phyloP scores from a whole-genome alignment of 1,139 yeast species.

The Lodderomyces beijingensis region DNA sequence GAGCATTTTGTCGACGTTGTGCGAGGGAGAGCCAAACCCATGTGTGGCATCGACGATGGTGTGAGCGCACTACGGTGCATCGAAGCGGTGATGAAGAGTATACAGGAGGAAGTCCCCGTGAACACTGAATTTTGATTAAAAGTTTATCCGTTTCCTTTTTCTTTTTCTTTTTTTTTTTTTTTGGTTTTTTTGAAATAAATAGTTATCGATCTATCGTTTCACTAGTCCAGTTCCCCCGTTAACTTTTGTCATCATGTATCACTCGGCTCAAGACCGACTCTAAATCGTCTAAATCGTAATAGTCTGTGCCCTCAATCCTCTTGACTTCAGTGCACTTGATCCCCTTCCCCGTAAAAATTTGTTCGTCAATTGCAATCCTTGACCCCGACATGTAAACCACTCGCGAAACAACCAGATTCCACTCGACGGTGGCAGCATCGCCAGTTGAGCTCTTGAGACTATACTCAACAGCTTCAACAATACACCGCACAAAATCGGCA shows the following conservation, averaged over 20 bases:
- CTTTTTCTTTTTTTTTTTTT: too few relatives aligned
- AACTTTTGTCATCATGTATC: too few relatives aligned
- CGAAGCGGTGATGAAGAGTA: too few relatives aligned
- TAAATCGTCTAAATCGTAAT: slow-evolving; percentile 34
- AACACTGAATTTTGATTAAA: too few relatives aligned
- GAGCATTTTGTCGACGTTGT: slow-evolving; percentile 28
- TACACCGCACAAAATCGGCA: slow-evolving; percentile 49
- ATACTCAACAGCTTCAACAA: slow-evolving; percentile 48
- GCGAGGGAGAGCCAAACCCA: slow-evolving; percentile 24
- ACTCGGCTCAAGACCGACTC: slow-evolving; percentile 7
- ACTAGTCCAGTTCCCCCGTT: too few relatives aligned
- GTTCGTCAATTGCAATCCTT: slow-evolving; percentile 45
- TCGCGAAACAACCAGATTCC: slow-evolving; percentile 53
- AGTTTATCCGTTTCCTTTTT: too few relatives aligned
- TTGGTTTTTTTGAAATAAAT: too few relatives aligned
- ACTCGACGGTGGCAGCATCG: slow-evolving; percentile 13
- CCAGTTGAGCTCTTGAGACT: slow-evolving; percentile 19
- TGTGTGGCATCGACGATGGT: slow-evolving; percentile 37
- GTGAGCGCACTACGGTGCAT: slow-evolving; percentile 28
- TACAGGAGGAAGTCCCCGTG: too few relatives aligned
- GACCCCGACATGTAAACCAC: slow-evolving; percentile 47
- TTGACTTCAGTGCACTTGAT: slow-evolving; percentile 45
- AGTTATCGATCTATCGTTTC: too few relatives aligned
- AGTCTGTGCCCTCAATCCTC: slow-evolving; percentile 17
- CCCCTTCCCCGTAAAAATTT: slow-evolving; percentile 31